Percentiles rank a stretch among this genome's conserved stretches.
These are phyloP conservation scores for Cladosporium sp. DNA, from an alignment of 2,329 filamentous ascomycete genomes.

Conservation along the genomic window DNA sequence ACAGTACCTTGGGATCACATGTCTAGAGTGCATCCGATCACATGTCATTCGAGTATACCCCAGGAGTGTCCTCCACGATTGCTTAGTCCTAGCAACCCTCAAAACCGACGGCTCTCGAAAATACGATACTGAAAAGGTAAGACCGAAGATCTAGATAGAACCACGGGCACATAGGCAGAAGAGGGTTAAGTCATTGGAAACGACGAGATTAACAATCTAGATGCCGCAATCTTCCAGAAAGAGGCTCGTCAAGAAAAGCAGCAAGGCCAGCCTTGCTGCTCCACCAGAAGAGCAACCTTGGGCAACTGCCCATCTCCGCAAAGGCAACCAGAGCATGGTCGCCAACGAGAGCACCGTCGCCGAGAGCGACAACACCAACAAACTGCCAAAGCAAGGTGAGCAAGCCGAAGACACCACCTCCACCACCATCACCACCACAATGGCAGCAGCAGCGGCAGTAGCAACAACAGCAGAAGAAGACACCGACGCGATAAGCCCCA, in stretches of 20 bases:
- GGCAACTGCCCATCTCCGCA: slow-evolving; percentile 6
- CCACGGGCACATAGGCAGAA: background rate
- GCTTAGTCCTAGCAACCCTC: background rate
- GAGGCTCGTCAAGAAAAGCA: background rate
- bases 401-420: background rate
- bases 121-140: background rate
- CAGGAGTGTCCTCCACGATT: background rate
- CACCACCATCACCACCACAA: background rate
- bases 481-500: background rate
- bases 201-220: background rate
- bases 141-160: background rate
- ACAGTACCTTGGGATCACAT: slow-evolving; percentile 2
- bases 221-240: background rate
- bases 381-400: background rate
- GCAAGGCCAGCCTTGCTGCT: background rate
- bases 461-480: background rate
- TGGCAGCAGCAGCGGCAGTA: background rate
- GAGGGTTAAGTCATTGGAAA: background rate
- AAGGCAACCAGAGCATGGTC: background rate
- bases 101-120: background rate
- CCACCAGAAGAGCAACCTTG: slow-evolving; percentile 5
- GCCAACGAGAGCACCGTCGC: background rate
- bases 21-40: background rate
- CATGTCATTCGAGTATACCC: background rate
- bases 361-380: background rate